Evolutionary conservation across 768 basidiomycete genomes (phyloP).

Genomic region (Multifurca ochricompacta): DNA sequence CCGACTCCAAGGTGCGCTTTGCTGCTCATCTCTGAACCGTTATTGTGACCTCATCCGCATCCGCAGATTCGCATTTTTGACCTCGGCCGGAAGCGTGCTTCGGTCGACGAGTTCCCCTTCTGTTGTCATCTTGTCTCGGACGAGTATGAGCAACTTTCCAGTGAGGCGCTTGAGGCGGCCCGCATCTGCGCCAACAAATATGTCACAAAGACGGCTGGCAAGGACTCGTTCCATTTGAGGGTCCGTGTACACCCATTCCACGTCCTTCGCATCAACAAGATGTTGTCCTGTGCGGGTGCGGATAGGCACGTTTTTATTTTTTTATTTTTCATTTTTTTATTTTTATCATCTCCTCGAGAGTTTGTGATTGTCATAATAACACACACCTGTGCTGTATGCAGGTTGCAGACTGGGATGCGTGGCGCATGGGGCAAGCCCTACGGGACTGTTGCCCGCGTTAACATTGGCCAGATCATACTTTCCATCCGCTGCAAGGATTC

Average conservation of each 20-base stretch:
- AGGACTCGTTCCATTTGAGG: constrained; percentile 97
- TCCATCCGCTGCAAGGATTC: constrained; percentile 87
- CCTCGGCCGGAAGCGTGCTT: constrained; percentile 90
- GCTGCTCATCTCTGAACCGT: background rate
- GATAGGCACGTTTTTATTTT: constrained; percentile 88
- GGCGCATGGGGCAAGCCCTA: constrained; percentile 99
- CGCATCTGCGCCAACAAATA: constrained; percentile 99
- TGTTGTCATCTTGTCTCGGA: constrained; percentile 95
- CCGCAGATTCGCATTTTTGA: constrained; percentile 94
- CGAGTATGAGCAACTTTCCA: constrained; percentile 95
- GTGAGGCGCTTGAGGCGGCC: constrained; percentile 94
- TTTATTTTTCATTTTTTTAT: no score
- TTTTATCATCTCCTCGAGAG: background rate
- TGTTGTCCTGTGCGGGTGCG: constrained; percentile 98
- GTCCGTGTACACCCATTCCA: constrained; percentile 98
- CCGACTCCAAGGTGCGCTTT: constrained; percentile 76
- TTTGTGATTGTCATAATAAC: background rate
- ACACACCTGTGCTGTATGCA: constrained; percentile 25
- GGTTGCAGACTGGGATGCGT: constrained; percentile 96
- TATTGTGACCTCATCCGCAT: background rate
- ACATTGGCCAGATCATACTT: constrained; percentile 94
- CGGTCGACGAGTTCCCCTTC: constrained; percentile 97
- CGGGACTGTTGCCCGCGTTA: constrained; percentile 90
- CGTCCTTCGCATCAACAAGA: constrained; percentile 99
- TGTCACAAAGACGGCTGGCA: constrained; percentile 94